Conservation (phyloP, 805 yeast species). For the Pichia insulana region DNA sequence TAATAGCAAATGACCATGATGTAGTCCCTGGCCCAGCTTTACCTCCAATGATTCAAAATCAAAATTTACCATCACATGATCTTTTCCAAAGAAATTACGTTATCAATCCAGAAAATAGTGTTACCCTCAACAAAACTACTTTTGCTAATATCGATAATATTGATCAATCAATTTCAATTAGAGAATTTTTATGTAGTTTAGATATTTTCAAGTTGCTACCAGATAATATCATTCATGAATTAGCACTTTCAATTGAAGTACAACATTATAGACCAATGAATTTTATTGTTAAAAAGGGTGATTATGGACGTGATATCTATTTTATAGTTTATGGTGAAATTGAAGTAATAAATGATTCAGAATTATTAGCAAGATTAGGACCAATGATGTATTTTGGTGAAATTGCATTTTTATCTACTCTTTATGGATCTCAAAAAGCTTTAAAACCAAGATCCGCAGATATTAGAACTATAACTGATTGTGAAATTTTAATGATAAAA, state of each 20-base stretch:
- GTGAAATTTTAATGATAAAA: constrained; percentile 53
- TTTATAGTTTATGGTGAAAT: constrained; percentile 63
- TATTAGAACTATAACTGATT: constrained; percentile 50
- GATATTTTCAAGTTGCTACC: constrained; percentile 55
- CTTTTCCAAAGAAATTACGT: not conserved
- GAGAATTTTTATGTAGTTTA: constrained; percentile 48
- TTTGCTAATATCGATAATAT: constrained; percentile 27
- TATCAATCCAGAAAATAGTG: not conserved
- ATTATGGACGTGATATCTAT: constrained; percentile 53
- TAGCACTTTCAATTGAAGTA: constrained; percentile 59
- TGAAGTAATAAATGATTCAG: constrained; percentile 45
- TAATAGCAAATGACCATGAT: constrained; percentile 26
- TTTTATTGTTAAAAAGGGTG: constrained; percentile 51
- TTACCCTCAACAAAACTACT: not conserved
- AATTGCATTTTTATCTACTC: constrained; percentile 53
- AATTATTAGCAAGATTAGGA: constrained; percentile 47
- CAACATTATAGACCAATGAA: constrained; percentile 45
- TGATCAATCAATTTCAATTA: constrained; percentile 44
- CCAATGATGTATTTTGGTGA: constrained; percentile 69
- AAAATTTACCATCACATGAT: not conserved
- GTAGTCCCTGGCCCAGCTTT: constrained; percentile 33
- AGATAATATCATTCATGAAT: constrained; percentile 47
- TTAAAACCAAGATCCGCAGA: constrained; percentile 45
- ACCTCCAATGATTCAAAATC: constrained; percentile 24
- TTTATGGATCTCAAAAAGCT: constrained; percentile 20